Evolutionary conservation across 306 rosid genomes (phyloP).

Genomic region (Citrullus colocynthis): DNA sequence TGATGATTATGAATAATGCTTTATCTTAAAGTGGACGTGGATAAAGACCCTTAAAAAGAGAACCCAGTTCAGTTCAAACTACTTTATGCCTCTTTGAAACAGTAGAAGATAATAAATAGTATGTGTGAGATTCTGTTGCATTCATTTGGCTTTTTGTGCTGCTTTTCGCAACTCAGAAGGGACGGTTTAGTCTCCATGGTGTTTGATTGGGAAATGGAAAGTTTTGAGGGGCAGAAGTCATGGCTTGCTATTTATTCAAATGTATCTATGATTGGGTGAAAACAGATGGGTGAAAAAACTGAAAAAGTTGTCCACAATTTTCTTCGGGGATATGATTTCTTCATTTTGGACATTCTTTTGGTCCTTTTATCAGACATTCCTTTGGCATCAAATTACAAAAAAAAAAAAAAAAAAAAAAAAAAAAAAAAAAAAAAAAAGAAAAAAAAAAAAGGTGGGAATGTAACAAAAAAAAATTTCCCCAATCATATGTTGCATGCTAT

Average conservation of each 20-base stretch:
- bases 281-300: conserved; percentile 30
- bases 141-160: conserved; percentile 45
- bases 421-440: neutral
- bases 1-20: conserved; percentile 7
- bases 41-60: conserved; percentile 14
- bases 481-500: neutral
- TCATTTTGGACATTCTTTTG: conserved; percentile 32
- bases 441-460: neutral
- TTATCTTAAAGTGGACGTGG: conserved; percentile 15
- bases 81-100: neutral
- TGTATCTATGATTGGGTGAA: conserved; percentile 58
- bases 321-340: conserved; percentile 32
- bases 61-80: neutral
- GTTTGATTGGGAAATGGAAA: conserved; percentile 54
- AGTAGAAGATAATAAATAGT: conserved; percentile 28
- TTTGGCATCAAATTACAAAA: conserved; percentile 16
- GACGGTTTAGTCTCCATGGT: conserved; percentile 47
- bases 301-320: conserved; percentile 2
- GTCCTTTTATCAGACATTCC: conserved; percentile 45
- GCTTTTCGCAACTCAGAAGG: conserved; percentile 33
- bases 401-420: neutral
- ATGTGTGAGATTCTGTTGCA: conserved; percentile 31
- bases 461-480: neutral
- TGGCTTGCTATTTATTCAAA: conserved; percentile 36
- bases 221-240: conserved; percentile 34